Base-by-base conservation (phyloP, 768 basidiomycete genomes). In the Obba rivulosa region DNA sequence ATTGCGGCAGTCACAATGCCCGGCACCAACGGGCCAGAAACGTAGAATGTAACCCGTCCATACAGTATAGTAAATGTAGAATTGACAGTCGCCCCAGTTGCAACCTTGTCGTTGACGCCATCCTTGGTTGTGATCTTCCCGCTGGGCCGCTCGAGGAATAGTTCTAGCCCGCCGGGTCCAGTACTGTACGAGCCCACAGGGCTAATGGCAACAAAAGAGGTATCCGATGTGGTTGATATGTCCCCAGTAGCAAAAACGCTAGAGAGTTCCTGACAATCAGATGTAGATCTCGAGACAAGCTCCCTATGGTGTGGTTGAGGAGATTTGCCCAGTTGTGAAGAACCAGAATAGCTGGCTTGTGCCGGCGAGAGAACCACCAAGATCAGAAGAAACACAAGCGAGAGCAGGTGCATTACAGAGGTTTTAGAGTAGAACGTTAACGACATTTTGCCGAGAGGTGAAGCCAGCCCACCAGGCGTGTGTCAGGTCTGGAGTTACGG, bases 1-100 rank as follows among this genome's bases (percentile, higher is more conserved):
- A 74, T 72, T 5, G 62, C 67, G 2, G 74, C 73, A 4, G 69
- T 66, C 18, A 75, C 68, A 3, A 68, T 63, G 5, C 72, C 71
- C 3, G 67, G 18, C 8, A 66, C 56, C 1, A 43, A 25, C 0
- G 72, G 71, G 0, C 64, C 66, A 5, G 48, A 39, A 2, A 74
- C 44, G 36, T 67, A 61, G 41, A 66, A 66, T 0, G 68, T 66
- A 21, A 70, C 63, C 40, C 58, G 68, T 1, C 69, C 72, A 28
- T 51, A 69, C 70, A 61, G 57, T 7, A 70, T 16, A 16, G 58
- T 53, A 51, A 69, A 70, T 3, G 72, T 72, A 17, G 69, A 70
- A 56, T 74, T 73, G 14, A 72, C 47, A 7, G 71, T 72, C 1
- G 72, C 69, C 3, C 70, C 70, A 16, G 62, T 61, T 2, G 60